Evolutionary conservation across 2,329 filamentous ascomycete species (phyloP).

Genomic region (Nemania serpens): DNA sequence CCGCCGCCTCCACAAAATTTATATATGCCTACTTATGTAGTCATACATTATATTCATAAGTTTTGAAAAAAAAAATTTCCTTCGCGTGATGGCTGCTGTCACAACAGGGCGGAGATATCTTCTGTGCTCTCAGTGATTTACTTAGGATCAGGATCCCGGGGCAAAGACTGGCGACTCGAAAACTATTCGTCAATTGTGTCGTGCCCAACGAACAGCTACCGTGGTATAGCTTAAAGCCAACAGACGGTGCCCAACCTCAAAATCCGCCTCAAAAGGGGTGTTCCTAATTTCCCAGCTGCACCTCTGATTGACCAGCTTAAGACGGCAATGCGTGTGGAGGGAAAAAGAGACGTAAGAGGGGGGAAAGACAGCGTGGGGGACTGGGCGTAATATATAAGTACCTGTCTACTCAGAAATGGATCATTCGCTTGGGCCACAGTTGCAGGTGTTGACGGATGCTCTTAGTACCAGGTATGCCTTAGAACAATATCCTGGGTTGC

Average conservation of each 20-base stretch:
- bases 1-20: slow-evolving; percentile 13
- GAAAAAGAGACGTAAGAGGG: background rate
- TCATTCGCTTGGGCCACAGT: background rate
- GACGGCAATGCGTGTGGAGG: background rate
- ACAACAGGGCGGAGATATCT: slow-evolving; percentile 13
- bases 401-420: background rate
- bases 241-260: slow-evolving; percentile 22
- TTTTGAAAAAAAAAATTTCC: background rate
- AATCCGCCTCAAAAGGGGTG: background rate
- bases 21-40: too few species aligned
- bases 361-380: background rate
- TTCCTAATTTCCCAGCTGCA: too few species aligned
- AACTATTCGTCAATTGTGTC: slow-evolving; percentile 19
- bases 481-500: too few species aligned
- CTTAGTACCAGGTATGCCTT: too few species aligned
- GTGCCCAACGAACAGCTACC: slow-evolving; percentile 18
- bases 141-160: slow-evolving; percentile 5
- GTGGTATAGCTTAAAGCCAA: slow-evolving; percentile 14
- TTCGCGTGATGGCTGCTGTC: slow-evolving; percentile 16
- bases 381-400: background rate
- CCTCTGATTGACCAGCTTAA: slow-evolving; percentile 9
- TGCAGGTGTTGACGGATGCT: background rate
- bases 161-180: background rate
- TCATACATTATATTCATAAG: too few species aligned
- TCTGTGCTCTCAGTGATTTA: slow-evolving; percentile 2